Evolutionary conservation across 2,329 filamentous ascomycete species (phyloP).

Genomic region (Beauveria bassiana): DNA sequence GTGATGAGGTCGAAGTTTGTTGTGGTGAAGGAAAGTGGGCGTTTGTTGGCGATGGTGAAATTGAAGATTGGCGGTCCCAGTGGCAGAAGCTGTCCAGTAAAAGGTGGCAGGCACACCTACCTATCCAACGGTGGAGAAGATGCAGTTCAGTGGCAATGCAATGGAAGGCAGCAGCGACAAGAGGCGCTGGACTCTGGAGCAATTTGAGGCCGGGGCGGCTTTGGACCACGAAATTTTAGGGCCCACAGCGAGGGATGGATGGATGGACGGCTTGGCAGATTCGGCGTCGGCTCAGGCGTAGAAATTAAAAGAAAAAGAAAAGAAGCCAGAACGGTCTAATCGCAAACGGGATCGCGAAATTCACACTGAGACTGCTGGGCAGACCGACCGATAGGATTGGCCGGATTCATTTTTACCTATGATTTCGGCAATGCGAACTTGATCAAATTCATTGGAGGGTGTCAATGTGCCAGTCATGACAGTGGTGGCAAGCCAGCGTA

Average conservation of each 20-base stretch:
- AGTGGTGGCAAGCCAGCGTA: conserved; percentile 4
- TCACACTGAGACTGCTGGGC: too few species aligned
- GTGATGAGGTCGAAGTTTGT: conserved; percentile 3
- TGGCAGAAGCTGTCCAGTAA: not conserved
- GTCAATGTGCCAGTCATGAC: not conserved
- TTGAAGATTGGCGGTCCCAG: not conserved
- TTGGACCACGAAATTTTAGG: not conserved
- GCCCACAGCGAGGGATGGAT: conserved; percentile 1
- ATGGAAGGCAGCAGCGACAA: not conserved
- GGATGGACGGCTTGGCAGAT: not conserved
- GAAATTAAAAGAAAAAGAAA: not conserved
- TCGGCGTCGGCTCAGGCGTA: not conserved
- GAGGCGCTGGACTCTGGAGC: not conserved
- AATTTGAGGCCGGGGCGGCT: not conserved
- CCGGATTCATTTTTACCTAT: too few species aligned
- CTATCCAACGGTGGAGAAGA: not conserved
- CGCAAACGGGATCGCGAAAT: not conserved
- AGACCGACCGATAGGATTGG: too few species aligned
- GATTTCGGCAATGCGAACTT: too few species aligned
- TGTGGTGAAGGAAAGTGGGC: conserved; percentile 8
- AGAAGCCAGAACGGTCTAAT: not conserved
- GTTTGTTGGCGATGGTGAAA: conserved; percentile 9
- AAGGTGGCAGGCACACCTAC: not conserved
- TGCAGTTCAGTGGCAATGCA: not conserved
- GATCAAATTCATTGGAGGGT: not conserved